These are phyloP conservation scores for Jackrogersella multiformis DNA, from an alignment of 495 filamentous ascomycete species.

Conservation along the genomic window DNA sequence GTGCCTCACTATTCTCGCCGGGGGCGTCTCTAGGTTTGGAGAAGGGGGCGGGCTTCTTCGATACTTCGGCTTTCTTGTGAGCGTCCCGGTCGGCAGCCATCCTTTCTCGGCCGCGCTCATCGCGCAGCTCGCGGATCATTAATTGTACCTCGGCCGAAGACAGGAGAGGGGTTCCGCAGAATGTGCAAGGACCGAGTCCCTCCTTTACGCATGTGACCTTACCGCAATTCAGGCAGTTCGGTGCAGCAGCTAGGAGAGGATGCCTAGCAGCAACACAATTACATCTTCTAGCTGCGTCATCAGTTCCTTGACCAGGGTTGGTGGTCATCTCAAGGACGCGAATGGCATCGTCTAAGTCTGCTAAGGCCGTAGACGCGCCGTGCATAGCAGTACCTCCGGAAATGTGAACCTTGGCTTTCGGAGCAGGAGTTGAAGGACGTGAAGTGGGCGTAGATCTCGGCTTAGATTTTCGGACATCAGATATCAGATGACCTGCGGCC, in stretches of 20 bases:
- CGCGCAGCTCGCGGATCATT: conserved; percentile 87
- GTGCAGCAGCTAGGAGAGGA: conserved; percentile 83
- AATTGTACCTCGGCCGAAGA: conserved; percentile 74
- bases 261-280: conserved; percentile 87
- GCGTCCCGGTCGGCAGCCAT: conserved; percentile 78
- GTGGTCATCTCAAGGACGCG: conserved; percentile 89
- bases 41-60: conserved; percentile 58
- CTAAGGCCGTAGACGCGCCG: conserved; percentile 75
- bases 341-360: conserved; percentile 90
- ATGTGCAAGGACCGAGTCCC: conserved; percentile 93
- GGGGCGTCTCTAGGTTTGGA: conserved; percentile 55
- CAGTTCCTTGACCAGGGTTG: conserved; percentile 72
- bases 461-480: conserved; percentile 74
- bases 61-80: conserved; percentile 72
- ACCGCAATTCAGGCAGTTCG: conserved; percentile 92
- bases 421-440: conserved; percentile 64
- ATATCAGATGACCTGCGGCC: conserved; percentile 77
- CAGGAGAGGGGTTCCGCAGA: conserved; percentile 80
- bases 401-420: conserved; percentile 69
- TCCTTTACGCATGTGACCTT: conserved; percentile 98
- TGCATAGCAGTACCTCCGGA: conserved; percentile 80
- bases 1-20: conserved; percentile 51
- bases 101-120: conserved; percentile 85
- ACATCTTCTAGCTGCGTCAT: conserved; percentile 69
- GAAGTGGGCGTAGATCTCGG: conserved; percentile 64